These are phyloP conservation scores for Jaltomata sinuosa DNA, from an alignment of 257 asterid species.

Conservation along the genomic window DNA sequence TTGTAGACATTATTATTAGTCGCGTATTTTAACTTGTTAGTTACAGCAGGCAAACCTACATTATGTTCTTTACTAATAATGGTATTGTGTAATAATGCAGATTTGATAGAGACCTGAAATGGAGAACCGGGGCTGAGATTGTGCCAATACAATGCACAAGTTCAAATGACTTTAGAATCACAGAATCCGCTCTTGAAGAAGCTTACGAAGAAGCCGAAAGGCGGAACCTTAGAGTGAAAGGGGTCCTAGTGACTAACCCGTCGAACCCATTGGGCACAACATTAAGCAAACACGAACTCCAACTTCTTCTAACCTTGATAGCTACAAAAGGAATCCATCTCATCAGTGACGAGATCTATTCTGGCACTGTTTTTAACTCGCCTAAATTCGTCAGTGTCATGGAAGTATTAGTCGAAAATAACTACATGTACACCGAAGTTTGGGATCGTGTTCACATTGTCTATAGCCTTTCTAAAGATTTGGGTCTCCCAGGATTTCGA, in stretches of 20 bases:
- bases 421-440: neutral
- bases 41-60: neutral
- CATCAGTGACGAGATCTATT: constrained; percentile 9
- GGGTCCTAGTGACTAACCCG: constrained; percentile 7
- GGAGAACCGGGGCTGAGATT: constrained; percentile 12
- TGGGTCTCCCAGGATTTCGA: constrained; percentile 8
- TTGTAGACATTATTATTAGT: neutral
- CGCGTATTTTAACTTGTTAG: neutral
- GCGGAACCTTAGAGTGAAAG: constrained; percentile 2
- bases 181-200: constrained; percentile 2
- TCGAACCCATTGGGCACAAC: constrained; percentile 11
- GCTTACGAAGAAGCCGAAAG: constrained; percentile 1
- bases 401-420: neutral
- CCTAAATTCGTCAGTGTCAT: constrained; percentile 5
- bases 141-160: constrained; percentile 7
- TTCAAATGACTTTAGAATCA: constrained; percentile 5
- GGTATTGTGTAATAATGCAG: neutral
- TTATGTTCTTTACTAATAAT: neutral
- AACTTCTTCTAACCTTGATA: constrained; percentile 1
- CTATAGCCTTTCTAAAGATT: constrained; percentile 9
- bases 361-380: constrained; percentile 7
- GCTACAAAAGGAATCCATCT: constrained; percentile 1
- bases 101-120: constrained; percentile 10
- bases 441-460: constrained; percentile 6
- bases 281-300: neutral